Evolutionary conservation across 345 rosid species (phyloP).

Genomic region (Pseudoturritis turrita): DNA sequence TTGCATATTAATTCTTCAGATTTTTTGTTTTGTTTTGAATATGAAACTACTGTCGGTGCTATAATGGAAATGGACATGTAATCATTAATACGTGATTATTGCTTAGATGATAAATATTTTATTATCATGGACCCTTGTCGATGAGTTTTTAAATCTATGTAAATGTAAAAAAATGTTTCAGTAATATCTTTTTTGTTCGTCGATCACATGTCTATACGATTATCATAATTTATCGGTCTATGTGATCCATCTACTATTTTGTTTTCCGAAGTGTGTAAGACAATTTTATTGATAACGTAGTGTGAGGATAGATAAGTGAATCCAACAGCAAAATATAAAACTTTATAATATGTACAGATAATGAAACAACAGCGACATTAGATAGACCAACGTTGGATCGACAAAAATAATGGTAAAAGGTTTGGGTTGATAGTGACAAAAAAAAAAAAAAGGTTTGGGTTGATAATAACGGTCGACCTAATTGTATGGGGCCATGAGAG

Average conservation of each 20-base stretch:
- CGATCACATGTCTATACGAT: neutral
- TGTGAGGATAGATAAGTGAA: neutral
- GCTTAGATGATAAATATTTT: constrained; percentile 9
- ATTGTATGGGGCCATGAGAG: constrained; percentile 17
- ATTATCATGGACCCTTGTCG: constrained; percentile 20
- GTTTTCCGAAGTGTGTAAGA: neutral
- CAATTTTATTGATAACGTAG: neutral
- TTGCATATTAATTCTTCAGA: neutral
- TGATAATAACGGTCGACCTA: constrained; percentile 23
- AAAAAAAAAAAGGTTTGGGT: constrained; percentile 17
- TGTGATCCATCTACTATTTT: neutral
- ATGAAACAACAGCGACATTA: neutral
- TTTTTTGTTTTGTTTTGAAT: neutral
- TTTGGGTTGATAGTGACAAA: too few relatives aligned
- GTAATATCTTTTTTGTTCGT: neutral
- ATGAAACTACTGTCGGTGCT: constrained; percentile 25
- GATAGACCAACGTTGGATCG: constrained; percentile 23
- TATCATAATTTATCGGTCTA: neutral
- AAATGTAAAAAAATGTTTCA: neutral
- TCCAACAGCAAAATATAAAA: neutral
- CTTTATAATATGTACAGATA: neutral
- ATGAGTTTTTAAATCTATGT: neutral
- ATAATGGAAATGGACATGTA: constrained; percentile 31
- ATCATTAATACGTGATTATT: constrained; percentile 30
- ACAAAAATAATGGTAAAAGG: constrained; percentile 10